Base-by-base conservation (phyloP, 805 yeast species). In the Teunomyces lycoperdinae region DNA sequence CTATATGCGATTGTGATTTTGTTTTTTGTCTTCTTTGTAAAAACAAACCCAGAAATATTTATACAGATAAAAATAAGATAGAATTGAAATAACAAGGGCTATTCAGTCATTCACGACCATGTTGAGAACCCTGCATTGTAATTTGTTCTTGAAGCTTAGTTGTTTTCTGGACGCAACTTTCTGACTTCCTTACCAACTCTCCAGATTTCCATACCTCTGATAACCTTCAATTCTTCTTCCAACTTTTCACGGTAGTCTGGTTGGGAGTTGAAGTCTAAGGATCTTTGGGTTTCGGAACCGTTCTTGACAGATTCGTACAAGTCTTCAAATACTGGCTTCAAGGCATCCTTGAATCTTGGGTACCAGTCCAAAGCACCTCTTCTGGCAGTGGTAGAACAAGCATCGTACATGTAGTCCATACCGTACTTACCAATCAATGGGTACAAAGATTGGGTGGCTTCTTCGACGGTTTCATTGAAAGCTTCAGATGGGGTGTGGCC, bases 321-420 rank as follows among this genome's bases (percentile, higher is more conserved):
- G 70, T 94, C 96, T 76, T 87, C 83, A 84, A 94, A 94, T 52
- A 94, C 97, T 67, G 99, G 98, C 83, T 94, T 94, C 78, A 94
- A 83, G 69, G 97, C 97, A 63, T 89, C 92, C 84, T 91, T 91
- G 90, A 94, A 94, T 76, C 87, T 80, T 76, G 98, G 98, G 83
- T 94, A 92, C 99, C 99, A 94, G 82, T 94, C 99, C 66, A 94
- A 84, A 71, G 99, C 99, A 84, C 99, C 99, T 81, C 99, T 89
- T 84, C 98, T 90, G 67, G 99, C 99, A 61, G 99, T 94, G 70
- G 99, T 94, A 61, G 99, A 94, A 80, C 99, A 94, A 66, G 99
- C 99, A 72, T 94, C 98, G 85, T 94, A 94, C 99, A 94, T 94
- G 92, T 94, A 94, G 79, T 94, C 99, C 99, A 94, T 94, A 80